Percentiles rank a stretch among this genome's conserved stretches.
phyloP scores from a whole-genome alignment of 306 rosid species.

The Quercus variabilis region DNA sequence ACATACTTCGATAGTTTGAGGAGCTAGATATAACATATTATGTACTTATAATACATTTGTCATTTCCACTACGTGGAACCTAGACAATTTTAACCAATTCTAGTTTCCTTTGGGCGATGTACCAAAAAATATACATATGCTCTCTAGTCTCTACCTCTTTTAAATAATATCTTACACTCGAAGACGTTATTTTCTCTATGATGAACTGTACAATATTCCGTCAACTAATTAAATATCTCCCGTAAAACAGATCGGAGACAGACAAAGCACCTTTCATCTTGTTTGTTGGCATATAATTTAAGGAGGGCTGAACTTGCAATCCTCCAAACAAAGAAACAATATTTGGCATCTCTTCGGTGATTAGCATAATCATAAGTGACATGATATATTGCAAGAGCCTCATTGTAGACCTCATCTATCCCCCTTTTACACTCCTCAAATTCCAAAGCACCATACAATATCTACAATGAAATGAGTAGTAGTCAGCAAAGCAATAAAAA shows the following conservation, averaged over 20 bases:
- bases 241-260: constrained; percentile 40
- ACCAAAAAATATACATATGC: no score
- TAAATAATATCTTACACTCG: no score
- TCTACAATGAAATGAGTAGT: constrained; percentile 22
- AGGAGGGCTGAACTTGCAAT: constrained; percentile 60
- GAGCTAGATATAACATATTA: no score
- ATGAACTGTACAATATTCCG: neutral
- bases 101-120: no score
- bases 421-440: constrained; percentile 37
- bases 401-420: constrained; percentile 36
- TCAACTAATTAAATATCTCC: constrained; percentile 28
- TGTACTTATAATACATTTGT: no score
- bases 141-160: no score
- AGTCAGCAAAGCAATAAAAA: constrained; percentile 3
- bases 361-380: constrained; percentile 46
- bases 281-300: constrained; percentile 20
- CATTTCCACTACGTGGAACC: no score
- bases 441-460: constrained; percentile 42
- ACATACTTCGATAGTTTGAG: no score
- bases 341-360: accelerated
- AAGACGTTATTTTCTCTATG: neutral
- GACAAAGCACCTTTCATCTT: constrained; percentile 17
- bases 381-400: constrained; percentile 61
- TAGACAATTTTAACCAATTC: no score
- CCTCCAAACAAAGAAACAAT: constrained; percentile 63